Percentiles rank a stretch among this genome's conserved stretches.
Conservation (phyloP, 2,329 filamentous ascomycete genomes). For the Ophiostoma ulmi region DNA sequence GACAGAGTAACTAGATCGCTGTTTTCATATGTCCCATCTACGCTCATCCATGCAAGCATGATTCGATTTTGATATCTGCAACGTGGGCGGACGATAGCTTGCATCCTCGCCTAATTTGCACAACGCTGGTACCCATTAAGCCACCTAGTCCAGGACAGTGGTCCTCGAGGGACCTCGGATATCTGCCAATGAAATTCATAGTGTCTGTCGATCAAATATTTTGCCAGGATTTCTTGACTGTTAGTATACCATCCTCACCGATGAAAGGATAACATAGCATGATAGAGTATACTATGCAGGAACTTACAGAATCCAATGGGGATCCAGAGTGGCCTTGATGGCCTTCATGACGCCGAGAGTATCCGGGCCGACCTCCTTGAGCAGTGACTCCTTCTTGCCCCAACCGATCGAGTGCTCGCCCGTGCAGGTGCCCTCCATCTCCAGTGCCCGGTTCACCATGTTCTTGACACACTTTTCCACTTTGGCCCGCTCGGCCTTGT, state of each 20-base stretch:
- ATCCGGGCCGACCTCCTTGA: conserved; percentile 73
- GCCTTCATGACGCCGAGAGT: conserved; percentile 80
- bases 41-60: neutral
- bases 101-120: too few relatives aligned
- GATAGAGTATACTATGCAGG: neutral
- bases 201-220: conserved; percentile 64
- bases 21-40: neutral
- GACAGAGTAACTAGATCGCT: neutral
- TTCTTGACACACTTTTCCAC: conserved; percentile 79
- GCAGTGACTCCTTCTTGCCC: conserved; percentile 75
- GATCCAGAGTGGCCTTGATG: conserved; percentile 78
- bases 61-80: neutral
- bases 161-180: neutral
- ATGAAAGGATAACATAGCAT: neutral
- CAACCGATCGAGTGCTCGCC: conserved; percentile 83
- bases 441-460: conserved; percentile 84
- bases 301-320: conserved; percentile 67
- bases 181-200: neutral
- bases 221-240: conserved; percentile 67
- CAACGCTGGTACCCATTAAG: too few relatives aligned
- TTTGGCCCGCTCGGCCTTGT: conserved; percentile 64
- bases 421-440: conserved; percentile 92
- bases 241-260: conserved; percentile 17
- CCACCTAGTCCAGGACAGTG: too few relatives aligned
- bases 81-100: neutral